Conservation (phyloP, 2,329 filamentous ascomycete genomes). For the Aspergillus sp. region DNA sequence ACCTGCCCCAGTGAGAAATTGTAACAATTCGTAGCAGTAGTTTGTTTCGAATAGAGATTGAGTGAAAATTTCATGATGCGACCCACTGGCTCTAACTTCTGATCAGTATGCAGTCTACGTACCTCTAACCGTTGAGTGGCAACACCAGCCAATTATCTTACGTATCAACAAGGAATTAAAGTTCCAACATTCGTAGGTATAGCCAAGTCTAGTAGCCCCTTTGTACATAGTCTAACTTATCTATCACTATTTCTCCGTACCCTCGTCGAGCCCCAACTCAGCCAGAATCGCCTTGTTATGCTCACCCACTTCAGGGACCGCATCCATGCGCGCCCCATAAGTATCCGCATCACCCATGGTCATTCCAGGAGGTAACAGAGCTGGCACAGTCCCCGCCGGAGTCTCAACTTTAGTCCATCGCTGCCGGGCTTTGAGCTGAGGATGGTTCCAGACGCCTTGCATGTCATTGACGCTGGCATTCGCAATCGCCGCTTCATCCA, state of each 20-base stretch:
- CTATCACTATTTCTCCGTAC: neutral
- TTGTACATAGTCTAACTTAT: neutral
- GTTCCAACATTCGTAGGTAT: too few species aligned
- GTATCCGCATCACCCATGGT: constrained; percentile 26
- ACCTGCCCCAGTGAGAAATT: too few species aligned
- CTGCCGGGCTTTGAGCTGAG: constrained; percentile 53
- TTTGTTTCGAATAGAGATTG: too few species aligned
- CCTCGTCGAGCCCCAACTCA: constrained; percentile 44
- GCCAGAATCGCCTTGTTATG: constrained; percentile 52
- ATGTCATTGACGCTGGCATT: constrained; percentile 60
- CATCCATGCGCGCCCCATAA: constrained; percentile 31
- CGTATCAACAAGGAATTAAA: too few species aligned
- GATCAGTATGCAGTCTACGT: too few species aligned
- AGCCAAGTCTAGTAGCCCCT: too few species aligned
- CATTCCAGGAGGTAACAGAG: constrained; percentile 54
- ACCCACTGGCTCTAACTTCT: too few species aligned
- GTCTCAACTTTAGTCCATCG: constrained; percentile 56
- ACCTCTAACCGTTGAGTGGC: too few species aligned
- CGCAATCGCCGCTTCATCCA: constrained; percentile 55
- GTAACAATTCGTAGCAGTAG: too few species aligned
- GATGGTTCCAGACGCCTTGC: constrained; percentile 57
- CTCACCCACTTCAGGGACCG: constrained; percentile 53
- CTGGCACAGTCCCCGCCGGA: constrained; percentile 49
- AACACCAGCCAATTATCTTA: too few species aligned
- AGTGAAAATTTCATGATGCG: too few species aligned